phyloP scores from a whole-genome alignment of 345 rosid genomes.

The Aethionema arabicum region DNA sequence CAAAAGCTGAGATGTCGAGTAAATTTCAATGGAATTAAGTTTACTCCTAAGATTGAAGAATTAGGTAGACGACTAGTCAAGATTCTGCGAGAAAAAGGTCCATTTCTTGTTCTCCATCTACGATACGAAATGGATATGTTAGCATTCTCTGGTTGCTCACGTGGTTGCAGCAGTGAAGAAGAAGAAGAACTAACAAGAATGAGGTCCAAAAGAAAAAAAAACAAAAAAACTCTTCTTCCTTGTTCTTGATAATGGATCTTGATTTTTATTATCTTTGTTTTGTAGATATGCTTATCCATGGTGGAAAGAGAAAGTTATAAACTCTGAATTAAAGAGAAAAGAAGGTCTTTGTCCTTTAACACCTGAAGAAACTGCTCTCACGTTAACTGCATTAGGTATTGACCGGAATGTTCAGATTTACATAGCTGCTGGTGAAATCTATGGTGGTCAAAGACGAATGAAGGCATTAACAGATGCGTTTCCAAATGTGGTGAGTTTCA shows the following conservation, averaged over 20 bases:
- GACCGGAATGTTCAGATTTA: conserved; percentile 78
- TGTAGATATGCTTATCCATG: conserved; percentile 80
- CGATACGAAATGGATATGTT: conserved; percentile 99
- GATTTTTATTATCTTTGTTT: conserved; percentile 22
- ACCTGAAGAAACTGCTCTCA: conserved; percentile 95
- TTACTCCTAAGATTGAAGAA: conserved; percentile 79
- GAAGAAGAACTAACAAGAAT: conserved; percentile 79
- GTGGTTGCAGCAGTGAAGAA: conserved; percentile 76
- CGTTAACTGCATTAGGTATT: conserved; percentile 68
- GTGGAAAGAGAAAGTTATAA: conserved; percentile 85
- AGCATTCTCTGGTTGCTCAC: conserved; percentile 95
- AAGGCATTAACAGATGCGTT: conserved; percentile 55
- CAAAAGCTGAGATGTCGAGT: conserved; percentile 92
- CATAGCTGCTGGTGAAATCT: conserved; percentile 96
- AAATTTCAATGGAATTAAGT: conserved; percentile 75
- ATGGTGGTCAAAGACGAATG: conserved; percentile 80
- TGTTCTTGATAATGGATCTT: conserved; percentile 12
- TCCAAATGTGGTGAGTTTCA: conserved; percentile 74
- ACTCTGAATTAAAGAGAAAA: conserved; percentile 77
- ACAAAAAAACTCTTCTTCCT: conserved; percentile 4
- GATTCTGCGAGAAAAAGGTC: conserved; percentile 79
- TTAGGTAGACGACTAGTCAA: conserved; percentile 68
- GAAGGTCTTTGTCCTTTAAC: conserved; percentile 93
- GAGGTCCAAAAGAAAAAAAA: conserved; percentile 48
- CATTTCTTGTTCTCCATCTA: conserved; percentile 87